Conservation (phyloP, 345 rosid species). For the Odontarrhena argentea region DNA sequence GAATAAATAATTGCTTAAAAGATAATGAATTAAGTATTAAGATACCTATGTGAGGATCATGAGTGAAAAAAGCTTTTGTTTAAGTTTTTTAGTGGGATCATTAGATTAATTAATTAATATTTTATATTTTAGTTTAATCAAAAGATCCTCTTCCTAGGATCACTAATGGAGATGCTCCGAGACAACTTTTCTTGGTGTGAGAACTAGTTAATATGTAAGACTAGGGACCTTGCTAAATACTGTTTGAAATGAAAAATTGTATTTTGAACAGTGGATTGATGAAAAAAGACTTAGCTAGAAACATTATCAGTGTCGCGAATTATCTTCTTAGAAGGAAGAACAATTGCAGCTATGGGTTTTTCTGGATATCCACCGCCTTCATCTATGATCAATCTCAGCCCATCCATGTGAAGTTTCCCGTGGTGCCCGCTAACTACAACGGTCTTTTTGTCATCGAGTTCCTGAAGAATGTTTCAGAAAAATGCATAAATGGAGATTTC, state of each 20-base stretch:
- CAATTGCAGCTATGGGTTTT: constrained; percentile 77
- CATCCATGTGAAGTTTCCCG: constrained; percentile 76
- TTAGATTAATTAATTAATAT: no score
- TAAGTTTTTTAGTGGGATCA: no score
- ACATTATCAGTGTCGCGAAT: constrained; percentile 60
- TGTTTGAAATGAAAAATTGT: not conserved
- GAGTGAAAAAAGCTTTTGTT: no score
- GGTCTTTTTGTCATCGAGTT: constrained; percentile 47
- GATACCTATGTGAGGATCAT: no score
- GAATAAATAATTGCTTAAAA: no score
- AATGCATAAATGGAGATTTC: not conserved
- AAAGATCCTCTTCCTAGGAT: no score
- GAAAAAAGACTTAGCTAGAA: constrained; percentile 28
- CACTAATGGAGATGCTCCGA: no score
- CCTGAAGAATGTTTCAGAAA: constrained; percentile 13
- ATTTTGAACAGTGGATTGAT: not conserved
- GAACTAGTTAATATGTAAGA: not conserved
- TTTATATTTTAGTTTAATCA: no score
- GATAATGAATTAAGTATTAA: no score
- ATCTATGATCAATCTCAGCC: constrained; percentile 75
- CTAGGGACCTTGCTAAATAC: not conserved
- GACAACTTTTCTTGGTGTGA: not conserved
- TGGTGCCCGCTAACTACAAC: constrained; percentile 83
- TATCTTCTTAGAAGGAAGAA: constrained; percentile 71
- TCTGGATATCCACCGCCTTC: constrained; percentile 75